phyloP scores from a whole-genome alignment of 805 yeast genomes.

The Wickerhamomyces canadensis region DNA sequence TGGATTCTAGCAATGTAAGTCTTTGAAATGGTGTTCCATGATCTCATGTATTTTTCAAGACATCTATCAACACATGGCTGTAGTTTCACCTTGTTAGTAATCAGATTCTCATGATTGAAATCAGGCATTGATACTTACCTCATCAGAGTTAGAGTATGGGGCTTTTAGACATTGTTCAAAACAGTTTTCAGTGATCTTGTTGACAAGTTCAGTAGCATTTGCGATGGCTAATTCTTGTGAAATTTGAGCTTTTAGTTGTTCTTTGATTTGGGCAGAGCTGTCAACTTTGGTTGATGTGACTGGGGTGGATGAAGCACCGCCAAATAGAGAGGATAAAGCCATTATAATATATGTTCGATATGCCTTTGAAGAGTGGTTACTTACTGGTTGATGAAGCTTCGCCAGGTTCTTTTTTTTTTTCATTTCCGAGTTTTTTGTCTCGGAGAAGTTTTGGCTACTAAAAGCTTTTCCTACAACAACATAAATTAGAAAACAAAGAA shows the following conservation, averaged over 20 bases:
- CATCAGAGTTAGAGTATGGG: conserved; percentile 57
- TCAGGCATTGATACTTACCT: conserved; percentile 22
- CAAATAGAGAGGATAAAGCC: not conserved
- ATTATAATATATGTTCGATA: not conserved
- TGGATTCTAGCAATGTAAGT: conserved; percentile 74
- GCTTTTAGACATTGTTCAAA: conserved; percentile 68
- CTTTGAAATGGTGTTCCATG: conserved; percentile 83
- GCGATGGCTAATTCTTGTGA: conserved; percentile 85
- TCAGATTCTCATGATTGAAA: too few relatives aligned
- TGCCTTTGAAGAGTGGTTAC: too few relatives aligned
- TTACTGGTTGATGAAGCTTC: too few relatives aligned
- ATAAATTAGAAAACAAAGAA: too few relatives aligned
- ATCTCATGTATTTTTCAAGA: conserved; percentile 79
- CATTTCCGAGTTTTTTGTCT: too few relatives aligned
- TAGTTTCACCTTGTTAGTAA: too few relatives aligned
- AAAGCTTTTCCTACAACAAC: too few relatives aligned
- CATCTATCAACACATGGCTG: conserved; percentile 67
- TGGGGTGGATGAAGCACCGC: not conserved
- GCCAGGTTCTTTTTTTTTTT: not conserved
- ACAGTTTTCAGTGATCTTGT: conserved; percentile 81
- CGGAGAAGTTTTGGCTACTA: too few relatives aligned
- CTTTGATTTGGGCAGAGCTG: conserved; percentile 41
- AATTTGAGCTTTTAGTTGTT: conserved; percentile 63
- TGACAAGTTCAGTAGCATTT: conserved; percentile 82
- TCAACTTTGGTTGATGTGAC: conserved; percentile 5